Base-by-base conservation (phyloP, 768 basidiomycete species). In the Crepidotus variabilis region DNA sequence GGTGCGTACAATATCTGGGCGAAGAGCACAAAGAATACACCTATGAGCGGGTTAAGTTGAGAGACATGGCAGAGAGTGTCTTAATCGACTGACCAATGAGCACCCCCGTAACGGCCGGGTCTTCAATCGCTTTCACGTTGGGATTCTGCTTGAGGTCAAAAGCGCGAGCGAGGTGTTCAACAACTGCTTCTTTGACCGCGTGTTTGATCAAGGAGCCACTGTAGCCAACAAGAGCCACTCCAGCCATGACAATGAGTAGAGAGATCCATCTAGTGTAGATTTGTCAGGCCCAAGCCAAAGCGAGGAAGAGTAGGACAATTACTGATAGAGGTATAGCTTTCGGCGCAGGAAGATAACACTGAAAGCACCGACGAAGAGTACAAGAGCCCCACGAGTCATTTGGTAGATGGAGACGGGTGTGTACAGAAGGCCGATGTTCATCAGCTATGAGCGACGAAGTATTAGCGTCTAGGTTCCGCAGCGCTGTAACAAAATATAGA, bases 361-460 rank as follows among this genome's bases (percentile, higher is more conserved):
- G 63, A 98, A 83, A 54, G 91, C 67, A 47, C 94, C 96, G 57
- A 98, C 96, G 72, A 94, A 98, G 53, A 96, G 81, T 49, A 97
- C 93, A 56, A 97, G 85, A 45, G 93, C 89, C 51, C 95, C 94
- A 57, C 90, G 86, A 58, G 87, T 92, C 94, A 97, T 96, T 72
- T 97, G 96, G 77, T 92, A 98, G 63, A 98, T 93, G 45, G 92
- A 94, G 54, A 99, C 97, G 24, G 96, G 96, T 1, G 94, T 95
- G 71, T 95, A 93, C 35, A 99, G 81, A 48, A 99, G 81, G 54
- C 97, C 97, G 61, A 96, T 79, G 67, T 97, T 97, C 97, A 98
- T 98, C 61, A 97, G 67, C 81, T 83, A 56, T 45, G 48, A 35
- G 51, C 55, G 59, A 57, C 36, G 21, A 79, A 68, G 56, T 55